These are phyloP conservation scores for Euphorbia lathyris DNA, from an alignment of 345 rosid genomes.

Conservation along the genomic window DNA sequence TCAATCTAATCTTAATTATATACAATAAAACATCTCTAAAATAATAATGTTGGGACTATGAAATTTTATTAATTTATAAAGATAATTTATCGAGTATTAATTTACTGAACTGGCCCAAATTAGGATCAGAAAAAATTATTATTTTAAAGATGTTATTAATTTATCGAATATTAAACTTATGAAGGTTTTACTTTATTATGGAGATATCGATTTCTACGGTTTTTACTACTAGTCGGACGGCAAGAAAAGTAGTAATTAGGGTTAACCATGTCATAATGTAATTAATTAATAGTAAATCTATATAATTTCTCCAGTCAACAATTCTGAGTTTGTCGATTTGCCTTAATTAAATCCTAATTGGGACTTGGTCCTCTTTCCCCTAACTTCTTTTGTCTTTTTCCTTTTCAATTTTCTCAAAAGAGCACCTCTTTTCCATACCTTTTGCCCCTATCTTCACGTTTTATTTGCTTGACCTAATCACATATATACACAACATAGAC, in stretches of 20 bases:
- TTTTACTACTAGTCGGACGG: background rate
- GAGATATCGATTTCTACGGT: no score
- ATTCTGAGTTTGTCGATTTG: background rate
- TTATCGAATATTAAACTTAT: no score
- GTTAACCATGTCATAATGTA: background rate
- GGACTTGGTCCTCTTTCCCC: slow-evolving; percentile 21
- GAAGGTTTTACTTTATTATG: no score
- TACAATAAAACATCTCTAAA: no score
- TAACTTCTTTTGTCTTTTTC: background rate
- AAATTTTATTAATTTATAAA: no score
- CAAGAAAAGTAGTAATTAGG: background rate
- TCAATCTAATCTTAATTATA: no score
- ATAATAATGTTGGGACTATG: no score
- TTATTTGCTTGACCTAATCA: slow-evolving; percentile 3
- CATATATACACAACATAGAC: background rate
- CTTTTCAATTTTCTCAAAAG: slow-evolving; percentile 4
- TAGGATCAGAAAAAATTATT: no score
- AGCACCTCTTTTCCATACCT: background rate
- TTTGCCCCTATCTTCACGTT: slow-evolving; percentile 10
- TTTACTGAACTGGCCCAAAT: no score
- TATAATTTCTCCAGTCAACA: background rate
- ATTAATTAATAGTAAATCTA: background rate
- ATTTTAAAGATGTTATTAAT: no score
- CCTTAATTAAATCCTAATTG: background rate
- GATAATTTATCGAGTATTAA: no score